Percentiles rank a stretch among this genome's conserved stretches.
Evolutionary conservation across 2,329 filamentous ascomycete species (phyloP).

Genomic region (Fonsecaea pugnacius): DNA sequence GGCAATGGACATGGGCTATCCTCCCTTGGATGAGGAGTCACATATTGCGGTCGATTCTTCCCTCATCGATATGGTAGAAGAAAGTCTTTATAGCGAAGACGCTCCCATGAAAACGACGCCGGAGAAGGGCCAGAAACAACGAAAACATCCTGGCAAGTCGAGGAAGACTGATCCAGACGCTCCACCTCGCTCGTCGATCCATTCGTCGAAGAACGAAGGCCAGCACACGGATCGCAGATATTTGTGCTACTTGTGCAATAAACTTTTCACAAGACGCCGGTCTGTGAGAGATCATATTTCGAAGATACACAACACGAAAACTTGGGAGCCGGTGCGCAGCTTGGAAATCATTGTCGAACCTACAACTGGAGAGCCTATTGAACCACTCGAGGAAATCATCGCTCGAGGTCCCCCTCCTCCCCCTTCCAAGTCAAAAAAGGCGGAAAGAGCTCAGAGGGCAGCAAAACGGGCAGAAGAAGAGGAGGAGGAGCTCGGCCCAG

Average conservation of each 20-base stretch:
- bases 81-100: conserved; percentile 11
- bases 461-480: conserved; percentile 21
- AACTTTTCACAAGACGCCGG: conserved; percentile 37
- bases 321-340: conserved; percentile 36
- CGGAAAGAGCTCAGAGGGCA: conserved; percentile 26
- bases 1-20: conserved; percentile 24
- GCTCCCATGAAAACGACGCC: conserved; percentile 11
- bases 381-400: conserved; percentile 36
- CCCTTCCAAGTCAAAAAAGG: conserved; percentile 28
- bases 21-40: conserved; percentile 26
- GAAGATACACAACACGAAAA: conserved; percentile 38
- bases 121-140: conserved; percentile 20
- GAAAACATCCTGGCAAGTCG: conserved; percentile 33
- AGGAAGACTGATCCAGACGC: conserved; percentile 29
- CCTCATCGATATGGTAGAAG: conserved; percentile 23
- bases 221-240: conserved; percentile 38
- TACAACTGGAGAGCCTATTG: conserved; percentile 34
- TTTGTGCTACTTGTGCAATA: conserved; percentile 38
- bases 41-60: conserved; percentile 9
- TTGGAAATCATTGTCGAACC: conserved; percentile 38
- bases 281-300: conserved; percentile 38
- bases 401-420: conserved; percentile 35
- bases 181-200: conserved; percentile 30
- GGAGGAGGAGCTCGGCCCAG: conserved; percentile 6
- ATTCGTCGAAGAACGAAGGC: conserved; percentile 39